Base-by-base conservation (phyloP, 2,329 filamentous ascomycete genomes). In the Tolypocladium tundrense region DNA sequence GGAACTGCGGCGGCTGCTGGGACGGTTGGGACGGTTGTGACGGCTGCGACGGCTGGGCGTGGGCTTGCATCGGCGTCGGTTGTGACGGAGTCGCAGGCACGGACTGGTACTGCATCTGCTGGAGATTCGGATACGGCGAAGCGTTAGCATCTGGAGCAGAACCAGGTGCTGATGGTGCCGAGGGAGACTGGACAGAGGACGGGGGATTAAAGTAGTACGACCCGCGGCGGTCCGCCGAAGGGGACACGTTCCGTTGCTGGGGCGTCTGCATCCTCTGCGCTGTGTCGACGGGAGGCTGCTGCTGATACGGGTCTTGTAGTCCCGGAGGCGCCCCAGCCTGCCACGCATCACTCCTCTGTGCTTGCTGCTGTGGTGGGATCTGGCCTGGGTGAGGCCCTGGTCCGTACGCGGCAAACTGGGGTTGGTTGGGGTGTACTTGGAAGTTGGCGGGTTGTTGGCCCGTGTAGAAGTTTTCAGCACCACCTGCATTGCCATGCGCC, bases 381-480 rank as follows among this genome's bases (percentile, higher is more conserved):
- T 78, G 76, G 39, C 68, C 72, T 54, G 70, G 71, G 11, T 74
- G 66, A 24, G 73, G 69, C 35, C 73, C 63, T 6, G 79, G 75
- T 16, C 68, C 70, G 59, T 79, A 82, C 11, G 70, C 60, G 13
- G 73, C 60, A 64, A 77, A 79, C 59, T 77, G 78, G 45, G 66
- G 67, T 64, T 77, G 72, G 21, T 43, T 50, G 31, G 56, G 21
- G n/a, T 54, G 43, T 37, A 40, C 41, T 33, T 56, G 59, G 45
- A 59, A 60, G 51, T 35, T 79, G 42, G 76, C 75, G 16, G 70
- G 76, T 48, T 82, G 75, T 63, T 86, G 88, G 41, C 84, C 84
- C 16, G 85, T 89, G 70, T 97, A 97, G 70, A 88, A 97, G 71
- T 79, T 93, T 69, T 97, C 92, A 11, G 86, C 85, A 1, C 80